These are phyloP conservation scores for Colletotrichum sidae DNA, from an alignment of 2,329 filamentous ascomycete genomes.

Conservation along the genomic window DNA sequence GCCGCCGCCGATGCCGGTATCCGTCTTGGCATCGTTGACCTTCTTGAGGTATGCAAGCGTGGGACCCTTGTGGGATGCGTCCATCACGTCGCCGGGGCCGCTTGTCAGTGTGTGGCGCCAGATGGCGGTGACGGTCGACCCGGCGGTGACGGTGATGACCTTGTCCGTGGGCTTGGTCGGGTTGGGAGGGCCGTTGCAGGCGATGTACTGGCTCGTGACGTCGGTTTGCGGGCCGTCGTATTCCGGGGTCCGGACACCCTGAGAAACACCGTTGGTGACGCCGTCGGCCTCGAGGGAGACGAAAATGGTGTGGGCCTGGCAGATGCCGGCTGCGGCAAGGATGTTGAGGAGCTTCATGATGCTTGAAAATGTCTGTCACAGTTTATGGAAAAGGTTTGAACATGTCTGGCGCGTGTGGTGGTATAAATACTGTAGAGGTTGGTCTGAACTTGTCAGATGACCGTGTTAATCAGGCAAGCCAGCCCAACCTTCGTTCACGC, in stretches of 20 bases:
- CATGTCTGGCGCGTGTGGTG: not conserved
- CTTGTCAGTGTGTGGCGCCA: conserved; percentile 62
- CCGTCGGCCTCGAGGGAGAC: conserved; percentile 59
- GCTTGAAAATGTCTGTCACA: not conserved
- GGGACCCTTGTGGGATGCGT: conserved; percentile 62
- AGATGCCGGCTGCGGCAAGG: conserved; percentile 43
- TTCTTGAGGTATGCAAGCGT: conserved; percentile 67
- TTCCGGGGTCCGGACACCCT: conserved; percentile 62
- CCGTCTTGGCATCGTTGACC: conserved; percentile 59
- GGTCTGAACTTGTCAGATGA: not conserved
- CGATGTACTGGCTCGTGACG: conserved; percentile 60
- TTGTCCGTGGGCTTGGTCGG: conserved; percentile 58
- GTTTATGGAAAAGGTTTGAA: not conserved
- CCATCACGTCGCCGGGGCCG: conserved; percentile 62
- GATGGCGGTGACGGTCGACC: conserved; percentile 59
- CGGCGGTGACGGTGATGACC: conserved; percentile 59
- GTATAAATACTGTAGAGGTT: no score
- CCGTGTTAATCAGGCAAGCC: not conserved
- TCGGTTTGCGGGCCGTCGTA: conserved; percentile 60
- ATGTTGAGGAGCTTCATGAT: conserved; percentile 41
- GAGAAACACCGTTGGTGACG: conserved; percentile 56
- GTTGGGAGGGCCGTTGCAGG: conserved; percentile 65
- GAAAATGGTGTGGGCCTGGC: conserved; percentile 57
- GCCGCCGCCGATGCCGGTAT: conserved; percentile 54
- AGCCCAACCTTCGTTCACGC: not conserved